These are phyloP conservation scores for Zoysia pacifica DNA, from an alignment of 176 grass and related monocot genomes.

Conservation along the genomic window DNA sequence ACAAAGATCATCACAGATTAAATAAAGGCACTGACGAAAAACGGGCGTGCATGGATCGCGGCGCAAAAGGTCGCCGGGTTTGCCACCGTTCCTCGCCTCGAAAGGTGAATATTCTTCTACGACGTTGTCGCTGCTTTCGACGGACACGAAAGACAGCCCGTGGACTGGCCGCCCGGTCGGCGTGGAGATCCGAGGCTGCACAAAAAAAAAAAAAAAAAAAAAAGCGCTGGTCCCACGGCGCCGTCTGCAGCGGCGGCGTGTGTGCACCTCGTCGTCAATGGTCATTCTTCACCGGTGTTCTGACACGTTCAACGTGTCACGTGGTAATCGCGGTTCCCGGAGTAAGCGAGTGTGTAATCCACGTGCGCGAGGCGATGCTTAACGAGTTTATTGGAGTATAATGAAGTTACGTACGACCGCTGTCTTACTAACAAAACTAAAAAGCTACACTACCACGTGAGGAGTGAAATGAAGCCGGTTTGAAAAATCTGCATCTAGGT, in stretches of 20 bases:
- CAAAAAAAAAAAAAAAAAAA: no score
- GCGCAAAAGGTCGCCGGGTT: not conserved
- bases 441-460: not conserved
- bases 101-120: conserved; percentile 42
- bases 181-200: conserved; percentile 16
- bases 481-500: not conserved
- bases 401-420: not conserved
- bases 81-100: not conserved
- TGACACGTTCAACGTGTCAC: not conserved
- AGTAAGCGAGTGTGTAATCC: not conserved
- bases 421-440: not conserved
- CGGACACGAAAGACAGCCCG: not conserved
- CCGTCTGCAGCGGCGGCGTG: not conserved
- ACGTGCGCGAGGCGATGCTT: not conserved
- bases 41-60: not conserved
- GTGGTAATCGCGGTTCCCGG: conserved; percentile 18
- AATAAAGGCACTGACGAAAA: not conserved
- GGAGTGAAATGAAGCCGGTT: not conserved
- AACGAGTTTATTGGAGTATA: not conserved
- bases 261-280: not conserved
- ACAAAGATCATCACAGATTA: not conserved
- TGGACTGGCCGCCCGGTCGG: not conserved
- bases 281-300: not conserved
- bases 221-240: not conserved
- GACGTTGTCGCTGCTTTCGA: conserved; percentile 11